Base-by-base conservation (phyloP, 495 filamentous ascomycete species). In the Talaromyces wortmannii region DNA sequence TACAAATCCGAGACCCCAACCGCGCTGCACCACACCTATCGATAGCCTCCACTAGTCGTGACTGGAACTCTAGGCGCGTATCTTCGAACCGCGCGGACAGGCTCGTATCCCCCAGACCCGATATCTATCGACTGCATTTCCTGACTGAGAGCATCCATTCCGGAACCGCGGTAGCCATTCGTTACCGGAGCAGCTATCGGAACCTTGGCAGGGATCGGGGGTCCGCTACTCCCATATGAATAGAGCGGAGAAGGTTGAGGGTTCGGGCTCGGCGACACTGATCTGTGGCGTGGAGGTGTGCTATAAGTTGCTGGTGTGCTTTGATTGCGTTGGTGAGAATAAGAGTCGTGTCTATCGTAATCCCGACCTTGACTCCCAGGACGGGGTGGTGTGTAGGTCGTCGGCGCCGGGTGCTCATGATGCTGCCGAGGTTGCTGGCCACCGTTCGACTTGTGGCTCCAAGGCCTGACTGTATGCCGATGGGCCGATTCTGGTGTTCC, bases 91-190 rank as follows among this genome's bases (percentile, higher is more conserved):
- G 53, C 60, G 8, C 73, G 62, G 16, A 62, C 59, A 31, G 60
- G 61, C 49, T 61, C 73, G 50, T 68, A 70, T 5, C 62, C 67
- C 4, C 65, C 67, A 32, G 70, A 67, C 7, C 90, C 90, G 56
- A 96, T 87, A 69, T 96, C 89, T 59, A 96, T 95, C 31, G 76
- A 82, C 57, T 80, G 83, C 68, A 96, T 77, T 69, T 96, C 91
- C 54, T 90, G 81, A 63, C 89, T 87, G 53, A 96, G 69, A 7
- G 88, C 83, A 66, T 69, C 77, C 76, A 77, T 83, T 65, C 75
- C 71, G 46, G 68, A 71, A 43, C 70, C 71, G 10, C 61, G 61
- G 31, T 67, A 69, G 40, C 52, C 62, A 18, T 62, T 64, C 16
- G 49, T 59, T 59, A 55, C 55, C 56, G 69, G 61, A 45, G 72